phyloP scores from a whole-genome alignment of 495 filamentous ascomycete genomes.

The Platismatia glauca region DNA sequence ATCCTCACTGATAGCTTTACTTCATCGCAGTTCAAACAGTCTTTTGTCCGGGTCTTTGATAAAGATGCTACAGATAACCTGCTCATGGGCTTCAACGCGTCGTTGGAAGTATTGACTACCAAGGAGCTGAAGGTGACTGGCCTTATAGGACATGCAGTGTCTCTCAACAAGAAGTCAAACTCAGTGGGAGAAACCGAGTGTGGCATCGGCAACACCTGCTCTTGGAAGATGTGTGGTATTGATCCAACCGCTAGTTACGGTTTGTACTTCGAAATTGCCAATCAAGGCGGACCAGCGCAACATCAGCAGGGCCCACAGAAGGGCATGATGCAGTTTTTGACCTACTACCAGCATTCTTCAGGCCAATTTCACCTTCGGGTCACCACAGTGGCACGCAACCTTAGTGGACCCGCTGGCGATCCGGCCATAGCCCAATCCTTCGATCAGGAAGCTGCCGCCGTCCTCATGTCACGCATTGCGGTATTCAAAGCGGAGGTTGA shows the following conservation, averaged over 20 bases:
- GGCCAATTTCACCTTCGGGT: conserved; percentile 94
- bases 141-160: conserved; percentile 92
- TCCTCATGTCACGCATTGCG: conserved; percentile 95
- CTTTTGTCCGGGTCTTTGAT: conserved; percentile 94
- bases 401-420: conserved; percentile 92
- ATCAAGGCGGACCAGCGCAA: conserved; percentile 79
- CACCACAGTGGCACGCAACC: conserved; percentile 82
- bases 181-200: conserved; percentile 97
- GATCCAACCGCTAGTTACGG: conserved; percentile 90
- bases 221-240: conserved; percentile 99
- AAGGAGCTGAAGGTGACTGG: conserved; percentile 99
- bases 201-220: conserved; percentile 97
- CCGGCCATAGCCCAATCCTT: conserved; percentile 97
- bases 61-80: conserved; percentile 92
- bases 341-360: conserved; percentile 96
- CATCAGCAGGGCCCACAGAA: conserved; percentile 81
- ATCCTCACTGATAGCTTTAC: conserved; percentile 98
- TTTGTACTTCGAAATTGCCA: conserved; percentile 95
- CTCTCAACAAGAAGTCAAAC: conserved; percentile 93
- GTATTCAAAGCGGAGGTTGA: conserved; percentile 99
- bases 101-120: conserved; percentile 90
- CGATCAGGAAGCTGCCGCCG: conserved; percentile 95
- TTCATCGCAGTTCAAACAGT: conserved; percentile 99
- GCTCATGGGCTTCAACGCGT: conserved; percentile 97
- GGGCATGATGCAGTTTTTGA: conserved; percentile 97